phyloP scores from a whole-genome alignment of 2,329 filamentous ascomycete species.

The Helminthosporium solani region DNA sequence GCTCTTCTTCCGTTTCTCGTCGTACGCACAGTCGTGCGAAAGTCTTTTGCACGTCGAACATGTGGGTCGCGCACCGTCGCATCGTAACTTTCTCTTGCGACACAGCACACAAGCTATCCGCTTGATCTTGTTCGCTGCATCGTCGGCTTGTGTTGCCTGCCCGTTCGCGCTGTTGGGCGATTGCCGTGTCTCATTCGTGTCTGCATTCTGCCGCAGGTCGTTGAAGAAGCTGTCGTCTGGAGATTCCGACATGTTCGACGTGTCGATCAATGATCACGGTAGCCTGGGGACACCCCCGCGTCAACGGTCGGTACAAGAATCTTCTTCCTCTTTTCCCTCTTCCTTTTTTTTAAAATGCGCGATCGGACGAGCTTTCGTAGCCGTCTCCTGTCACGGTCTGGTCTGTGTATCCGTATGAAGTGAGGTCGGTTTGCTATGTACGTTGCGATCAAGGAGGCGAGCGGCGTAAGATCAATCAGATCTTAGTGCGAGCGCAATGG shows the following conservation, averaged over 20 bases:
- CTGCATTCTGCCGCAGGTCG: slow-evolving; percentile 51
- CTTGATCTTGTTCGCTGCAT: slow-evolving; percentile 58
- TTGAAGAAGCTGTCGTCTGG: slow-evolving; percentile 57
- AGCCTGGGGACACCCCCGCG: slow-evolving; percentile 11
- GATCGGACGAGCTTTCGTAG: no score
- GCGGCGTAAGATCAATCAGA: not conserved
- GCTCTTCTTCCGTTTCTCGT: slow-evolving; percentile 90
- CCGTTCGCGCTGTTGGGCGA: slow-evolving; percentile 40
- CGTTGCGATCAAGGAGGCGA: no score
- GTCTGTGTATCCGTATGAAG: not conserved
- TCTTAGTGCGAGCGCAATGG: not conserved
- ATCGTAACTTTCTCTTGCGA: slow-evolving; percentile 86
- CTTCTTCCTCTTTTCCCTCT: no score
- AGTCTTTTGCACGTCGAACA: slow-evolving; percentile 88
- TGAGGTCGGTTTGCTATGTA: not conserved
- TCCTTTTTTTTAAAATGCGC: no score
- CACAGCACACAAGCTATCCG: slow-evolving; percentile 94
- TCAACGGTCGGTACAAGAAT: slow-evolving; percentile 22
- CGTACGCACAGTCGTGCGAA: slow-evolving; percentile 83
- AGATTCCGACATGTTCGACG: slow-evolving; percentile 25
- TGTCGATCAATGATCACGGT: slow-evolving; percentile 1
- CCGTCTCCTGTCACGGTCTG: not conserved
- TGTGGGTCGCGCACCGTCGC: slow-evolving; percentile 79
- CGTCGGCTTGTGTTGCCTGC: slow-evolving; percentile 49
- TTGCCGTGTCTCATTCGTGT: slow-evolving; percentile 24